Base-by-base conservation (phyloP, 2,329 filamentous ascomycete species). In the Dactylellina parvicollis region DNA sequence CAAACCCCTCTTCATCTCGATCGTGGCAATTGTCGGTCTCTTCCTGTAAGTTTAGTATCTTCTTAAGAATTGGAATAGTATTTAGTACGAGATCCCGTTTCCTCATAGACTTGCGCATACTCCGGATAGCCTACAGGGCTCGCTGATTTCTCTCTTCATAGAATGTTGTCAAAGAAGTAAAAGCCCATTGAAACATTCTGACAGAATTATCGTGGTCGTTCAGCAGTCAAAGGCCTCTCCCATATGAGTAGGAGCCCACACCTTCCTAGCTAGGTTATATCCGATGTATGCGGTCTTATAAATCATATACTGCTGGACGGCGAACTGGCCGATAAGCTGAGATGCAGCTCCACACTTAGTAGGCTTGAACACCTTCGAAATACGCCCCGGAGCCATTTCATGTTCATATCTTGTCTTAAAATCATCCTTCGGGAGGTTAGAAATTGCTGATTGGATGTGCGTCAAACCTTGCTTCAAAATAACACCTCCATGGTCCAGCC, bases 31-130 rank as follows among this genome's bases (percentile, higher is more conserved):
- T 42, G 26, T 40, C 28, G n/a, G 34, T 14, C 22, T 16, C 36
- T 49, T 14, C 36, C 1, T 30, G 12, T n/a, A 64, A 7, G 12
- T 4, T 30, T 47, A 1, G 44, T 2, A 40, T 46, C 22, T 46
- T 64, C 12, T 64, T 47, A 9, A 64, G 16, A 4, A 64, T 55
- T 2, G 60, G 60, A 30, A 64, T 47, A 0, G 14, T 18, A 46
- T 64, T 54, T 10, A 64, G n/a, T 0, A 36, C 12, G 30, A 64
- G 22, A 16, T 47, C 60, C 8, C 60, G 50, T 14, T 26, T 34
- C 12, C 16, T 34, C 60, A 64, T 64, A 5, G 49, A 3, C 9
- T 18, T 54, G 32, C 60, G 55, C 1, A 64, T 20, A 12, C 16
- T 50, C 14, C n/a, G 36, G 18, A 64, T 54, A 10, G n/a, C 32